These are phyloP conservation scores for Ceratobasidium sp. DNA, from an alignment of 1,284 basidiomycete species.

Conservation along the genomic window DNA sequence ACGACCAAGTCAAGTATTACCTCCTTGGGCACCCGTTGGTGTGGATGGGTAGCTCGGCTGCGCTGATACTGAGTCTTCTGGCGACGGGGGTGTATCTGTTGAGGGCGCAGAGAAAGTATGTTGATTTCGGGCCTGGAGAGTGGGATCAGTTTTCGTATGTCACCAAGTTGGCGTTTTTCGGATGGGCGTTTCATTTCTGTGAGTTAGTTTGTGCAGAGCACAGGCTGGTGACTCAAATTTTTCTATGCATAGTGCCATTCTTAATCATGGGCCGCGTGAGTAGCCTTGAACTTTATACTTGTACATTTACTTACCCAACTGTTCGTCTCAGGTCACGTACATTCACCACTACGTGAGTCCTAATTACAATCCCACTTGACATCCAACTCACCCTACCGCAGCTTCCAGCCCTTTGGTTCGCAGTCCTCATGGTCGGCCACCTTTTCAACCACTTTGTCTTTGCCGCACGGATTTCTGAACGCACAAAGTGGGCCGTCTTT, in stretches of 20 bases:
- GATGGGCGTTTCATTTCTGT: slow-evolving; percentile 95
- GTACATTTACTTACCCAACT: slow-evolving; percentile 23
- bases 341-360: slow-evolving; percentile 85
- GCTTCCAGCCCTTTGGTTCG: slow-evolving; percentile 96
- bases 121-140: slow-evolving; percentile 89
- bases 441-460: slow-evolving; percentile 94
- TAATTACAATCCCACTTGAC: not conserved
- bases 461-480: slow-evolving; percentile 71
- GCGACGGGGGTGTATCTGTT: slow-evolving; percentile 79
- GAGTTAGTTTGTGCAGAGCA: slow-evolving; percentile 53
- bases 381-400: slow-evolving; percentile 53
- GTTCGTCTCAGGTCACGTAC: slow-evolving; percentile 73
- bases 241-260: slow-evolving; percentile 80
- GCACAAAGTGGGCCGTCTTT: slow-evolving; percentile 81
- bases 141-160: slow-evolving; percentile 97
- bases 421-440: slow-evolving; percentile 92
- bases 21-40: slow-evolving; percentile 92
- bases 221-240: not conserved
- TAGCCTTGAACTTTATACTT: slow-evolving; percentile 6
- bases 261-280: slow-evolving; percentile 90
- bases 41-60: slow-evolving; percentile 87
- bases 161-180: slow-evolving; percentile 88
- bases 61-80: slow-evolving; percentile 70
- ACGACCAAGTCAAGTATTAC: slow-evolving; percentile 91
- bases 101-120: slow-evolving; percentile 88